phyloP scores from a whole-genome alignment of 164 flowering plant species.

The Pachysandra terminalis region DNA sequence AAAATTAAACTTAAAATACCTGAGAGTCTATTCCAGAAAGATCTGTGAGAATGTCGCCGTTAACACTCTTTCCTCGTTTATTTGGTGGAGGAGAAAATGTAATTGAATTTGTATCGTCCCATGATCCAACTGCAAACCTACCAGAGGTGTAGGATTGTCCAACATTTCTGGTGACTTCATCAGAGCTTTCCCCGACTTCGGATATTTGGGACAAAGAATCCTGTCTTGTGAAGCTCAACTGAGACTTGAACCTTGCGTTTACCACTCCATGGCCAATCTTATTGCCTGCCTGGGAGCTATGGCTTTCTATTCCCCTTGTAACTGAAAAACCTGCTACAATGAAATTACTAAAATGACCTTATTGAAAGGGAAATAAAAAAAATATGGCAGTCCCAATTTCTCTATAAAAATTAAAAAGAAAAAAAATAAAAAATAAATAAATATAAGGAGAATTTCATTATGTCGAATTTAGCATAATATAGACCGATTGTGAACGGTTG shows the following conservation, averaged over 20 bases:
- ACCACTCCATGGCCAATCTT: conserved; percentile 37
- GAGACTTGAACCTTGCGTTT: conserved; percentile 50
- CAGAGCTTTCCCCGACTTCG: conserved; percentile 48
- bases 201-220: conserved; percentile 75
- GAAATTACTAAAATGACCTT: background rate
- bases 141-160: conserved; percentile 38
- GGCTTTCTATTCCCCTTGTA: conserved; percentile 39
- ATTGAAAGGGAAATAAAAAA: too few relatives aligned
- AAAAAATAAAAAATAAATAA: too few relatives aligned
- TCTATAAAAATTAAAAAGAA: too few relatives aligned
- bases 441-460: too few relatives aligned
- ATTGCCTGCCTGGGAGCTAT: conserved; percentile 26
- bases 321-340: conserved; percentile 41
- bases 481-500: too few relatives aligned
- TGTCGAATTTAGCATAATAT: too few relatives aligned
- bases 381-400: too few relatives aligned
- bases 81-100: conserved; percentile 43
- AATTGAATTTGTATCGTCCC: conserved; percentile 59
- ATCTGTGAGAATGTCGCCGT: conserved; percentile 32
- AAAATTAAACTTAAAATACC: conserved; percentile 25
- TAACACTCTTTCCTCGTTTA: conserved; percentile 39
- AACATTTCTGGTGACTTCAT: conserved; percentile 27
- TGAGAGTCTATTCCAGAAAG: conserved; percentile 46
- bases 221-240: conserved; percentile 70
- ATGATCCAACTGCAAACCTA: conserved; percentile 44